A percentile compares a stretch with the other conserved stretches of the same genome.
Conservation (phyloP, 768 basidiomycete genomes). For the Leccinum rimulosum region DNA sequence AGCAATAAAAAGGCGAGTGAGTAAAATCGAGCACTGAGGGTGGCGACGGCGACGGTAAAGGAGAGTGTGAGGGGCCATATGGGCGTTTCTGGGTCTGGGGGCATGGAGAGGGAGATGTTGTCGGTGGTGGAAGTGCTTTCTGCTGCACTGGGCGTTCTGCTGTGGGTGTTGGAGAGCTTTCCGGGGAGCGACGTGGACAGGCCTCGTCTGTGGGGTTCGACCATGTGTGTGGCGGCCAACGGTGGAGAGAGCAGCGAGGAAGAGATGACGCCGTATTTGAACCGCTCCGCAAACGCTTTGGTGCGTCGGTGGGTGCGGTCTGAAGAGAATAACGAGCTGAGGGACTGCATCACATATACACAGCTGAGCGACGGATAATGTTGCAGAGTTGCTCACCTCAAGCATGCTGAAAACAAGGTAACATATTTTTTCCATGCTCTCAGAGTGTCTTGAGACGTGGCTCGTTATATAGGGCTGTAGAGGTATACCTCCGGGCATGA, state of each 20-base stretch:
- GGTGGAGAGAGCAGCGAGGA: conserved; percentile 69
- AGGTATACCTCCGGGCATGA: conserved; percentile 55
- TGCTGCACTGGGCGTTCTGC: conserved; percentile 42
- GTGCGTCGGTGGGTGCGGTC: conserved; percentile 35
- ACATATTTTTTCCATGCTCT: conserved; percentile 29
- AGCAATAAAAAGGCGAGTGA: conserved; percentile 39
- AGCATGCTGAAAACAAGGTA: conserved; percentile 18
- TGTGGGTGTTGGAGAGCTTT: conserved; percentile 37
- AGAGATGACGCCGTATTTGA: conserved; percentile 83
- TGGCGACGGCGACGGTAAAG: conserved; percentile 37
- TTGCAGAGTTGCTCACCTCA: conserved; percentile 37
- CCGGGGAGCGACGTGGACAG: conserved; percentile 45
- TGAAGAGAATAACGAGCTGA: conserved; percentile 37
- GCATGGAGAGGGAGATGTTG: conserved; percentile 25
- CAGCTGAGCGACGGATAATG: conserved; percentile 16
- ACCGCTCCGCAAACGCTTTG: conserved; percentile 66
- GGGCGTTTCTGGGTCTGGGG: conserved; percentile 34
- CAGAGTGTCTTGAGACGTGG: conserved; percentile 17
- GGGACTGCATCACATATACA: conserved; percentile 30
- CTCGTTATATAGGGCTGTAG: conserved; percentile 18
- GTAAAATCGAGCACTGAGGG: conserved; percentile 45
- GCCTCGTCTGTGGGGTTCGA: conserved; percentile 31
- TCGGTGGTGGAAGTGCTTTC: conserved; percentile 21
- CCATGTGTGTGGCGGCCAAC: conserved; percentile 41
- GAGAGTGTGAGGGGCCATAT: conserved; percentile 42